Percentiles rank a stretch among this genome's conserved stretches.
Conservation (phyloP, 805 yeast genomes). For the Starmerella gropengiesseri region DNA sequence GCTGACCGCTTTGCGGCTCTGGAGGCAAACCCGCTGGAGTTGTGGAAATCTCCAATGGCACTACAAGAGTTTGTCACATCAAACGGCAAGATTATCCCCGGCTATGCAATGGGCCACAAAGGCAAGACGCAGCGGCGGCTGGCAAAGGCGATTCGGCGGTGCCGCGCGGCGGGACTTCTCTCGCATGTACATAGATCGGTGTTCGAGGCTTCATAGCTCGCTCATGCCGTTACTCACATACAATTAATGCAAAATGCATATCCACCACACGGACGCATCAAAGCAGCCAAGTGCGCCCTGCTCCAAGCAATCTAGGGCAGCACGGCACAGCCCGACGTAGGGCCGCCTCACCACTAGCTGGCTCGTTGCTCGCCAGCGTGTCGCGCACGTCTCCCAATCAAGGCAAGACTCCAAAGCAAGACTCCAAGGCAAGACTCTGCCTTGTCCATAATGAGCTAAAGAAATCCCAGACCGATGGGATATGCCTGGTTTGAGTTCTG, state of each 20-base stretch:
- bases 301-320: no score
- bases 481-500: no score
- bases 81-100: slow-evolving; percentile 67
- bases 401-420: no score
- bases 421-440: no score
- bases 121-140: slow-evolving; percentile 58
- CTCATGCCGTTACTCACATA: neutral
- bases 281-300: no score
- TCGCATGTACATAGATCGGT: slow-evolving; percentile 48
- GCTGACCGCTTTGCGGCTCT: slow-evolving; percentile 22
- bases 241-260: neutral
- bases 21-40: slow-evolving; percentile 47
- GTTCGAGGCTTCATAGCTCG: slow-evolving; percentile 10
- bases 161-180: slow-evolving; percentile 69
- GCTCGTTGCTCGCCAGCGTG: no score
- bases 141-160: slow-evolving; percentile 67
- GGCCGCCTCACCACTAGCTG: no score
- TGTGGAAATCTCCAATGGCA: slow-evolving; percentile 60
- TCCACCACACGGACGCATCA: no score
- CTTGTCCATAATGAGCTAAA: no score
- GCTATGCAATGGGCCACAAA: slow-evolving; percentile 58
- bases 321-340: no score
- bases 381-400: no score
- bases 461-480: no score
- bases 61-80: slow-evolving; percentile 55